Base-by-base conservation (phyloP, 305 asterid genomes). In the Striga hermonthica region DNA sequence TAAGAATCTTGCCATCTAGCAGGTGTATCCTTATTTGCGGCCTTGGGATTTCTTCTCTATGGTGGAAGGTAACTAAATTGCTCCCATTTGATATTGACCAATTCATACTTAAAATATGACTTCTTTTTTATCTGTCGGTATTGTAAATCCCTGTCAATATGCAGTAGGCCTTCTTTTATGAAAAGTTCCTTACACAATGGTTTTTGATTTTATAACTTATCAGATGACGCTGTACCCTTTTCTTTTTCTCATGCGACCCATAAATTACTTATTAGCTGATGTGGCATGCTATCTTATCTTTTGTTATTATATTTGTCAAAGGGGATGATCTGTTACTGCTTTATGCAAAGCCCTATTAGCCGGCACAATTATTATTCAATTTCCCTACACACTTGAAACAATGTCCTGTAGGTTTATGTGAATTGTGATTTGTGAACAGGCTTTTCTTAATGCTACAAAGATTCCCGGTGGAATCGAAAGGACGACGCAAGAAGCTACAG, bases 391-490 rank as follows among this genome's bases (percentile, higher is more conserved):
- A 12, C 16, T 53, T 57, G 54, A 50, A 44, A 53, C 45, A 59
- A 14, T 62, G 57, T 0, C 31, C 31, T 22, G 31, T 22, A 22
- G 31, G 31, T 22, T 38, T 57, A 5, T 47, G 62, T 35, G 67
- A 16, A 9, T 52, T 55, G 66, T 14, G 44, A 71, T 78, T 15
- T 65, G 70, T 54, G 59, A 38, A 59, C 75, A 93, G 99, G 86
- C 81, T 93, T 71, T 93, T 93, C 78, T 75, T 90, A 68, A 93
- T 90, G 99, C 79, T 93, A 60, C 88, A 79, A 69, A 80, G 97
- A 50, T 93, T 90, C 76, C 99, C 99, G 7, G 95, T 93, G 34
- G 99, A 93, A 75, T 93, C 99, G 4, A 90, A 85, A 79, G 99
- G 99, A 47, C 83, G 99, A 65, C 95, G 92, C 62, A 93, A 93